Percentiles rank a stretch among this genome's conserved stretches.
Conservation (phyloP, 176 grass and related monocot species). For the maize (Zea mays) region DNA sequence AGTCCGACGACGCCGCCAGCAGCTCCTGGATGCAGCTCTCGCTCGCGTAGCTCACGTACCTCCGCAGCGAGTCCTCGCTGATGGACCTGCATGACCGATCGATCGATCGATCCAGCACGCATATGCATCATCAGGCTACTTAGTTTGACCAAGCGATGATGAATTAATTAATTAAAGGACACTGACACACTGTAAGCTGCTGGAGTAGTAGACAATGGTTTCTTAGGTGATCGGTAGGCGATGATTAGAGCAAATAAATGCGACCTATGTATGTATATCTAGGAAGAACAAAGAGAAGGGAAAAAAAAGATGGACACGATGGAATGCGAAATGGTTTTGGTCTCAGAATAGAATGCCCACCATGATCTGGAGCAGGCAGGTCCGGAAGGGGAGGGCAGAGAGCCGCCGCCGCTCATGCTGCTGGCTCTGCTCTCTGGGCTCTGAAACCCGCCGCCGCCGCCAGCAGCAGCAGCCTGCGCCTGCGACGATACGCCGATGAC, state of each 20-base stretch:
- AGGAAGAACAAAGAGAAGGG: background rate
- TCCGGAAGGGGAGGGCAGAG: constrained; percentile 35
- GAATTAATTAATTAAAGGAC: too few species aligned
- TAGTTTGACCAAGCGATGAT: background rate
- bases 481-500: constrained; percentile 15
- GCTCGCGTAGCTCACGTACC: constrained; percentile 89
- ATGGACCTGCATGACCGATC: constrained; percentile 49
- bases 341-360: background rate
- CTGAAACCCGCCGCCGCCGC: background rate
- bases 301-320: background rate
- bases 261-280: too few species aligned
- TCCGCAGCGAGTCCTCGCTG: constrained; percentile 82
- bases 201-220: too few species aligned
- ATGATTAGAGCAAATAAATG: too few species aligned
- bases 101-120: too few species aligned
- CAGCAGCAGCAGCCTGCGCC: background rate
- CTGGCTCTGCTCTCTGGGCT: constrained; percentile 31
- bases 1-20: constrained; percentile 83
- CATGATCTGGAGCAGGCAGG: constrained; percentile 60
- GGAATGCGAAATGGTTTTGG: background rate
- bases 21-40: constrained; percentile 99
- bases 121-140: background rate
- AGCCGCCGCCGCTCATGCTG: constrained; percentile 47
- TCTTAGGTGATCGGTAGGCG: too few species aligned
- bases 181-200: too few species aligned